Conservation (phyloP, 192 early-diverging fungal species). For the Allomyces arbusculus region DNA sequence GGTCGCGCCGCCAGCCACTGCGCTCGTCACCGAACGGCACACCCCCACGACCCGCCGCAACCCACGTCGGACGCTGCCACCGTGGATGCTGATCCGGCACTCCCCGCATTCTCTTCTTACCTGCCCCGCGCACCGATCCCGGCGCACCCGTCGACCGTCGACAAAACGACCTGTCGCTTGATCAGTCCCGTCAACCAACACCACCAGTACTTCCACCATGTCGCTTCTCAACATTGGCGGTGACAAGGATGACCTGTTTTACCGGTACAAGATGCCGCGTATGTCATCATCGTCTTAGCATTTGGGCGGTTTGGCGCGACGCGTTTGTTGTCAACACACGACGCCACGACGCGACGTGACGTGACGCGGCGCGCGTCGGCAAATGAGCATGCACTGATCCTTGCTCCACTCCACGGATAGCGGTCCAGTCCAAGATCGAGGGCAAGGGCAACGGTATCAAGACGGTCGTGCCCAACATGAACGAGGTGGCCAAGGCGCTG, state of each 20-base stretch:
- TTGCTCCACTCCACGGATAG: slow-evolving; percentile 8
- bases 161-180: no score
- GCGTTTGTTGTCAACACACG: neutral
- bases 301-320: neutral
- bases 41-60: no score
- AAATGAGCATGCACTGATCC: neutral
- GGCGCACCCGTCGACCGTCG: no score
- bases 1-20: no score
- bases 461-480: slow-evolving; percentile 93
- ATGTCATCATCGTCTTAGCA: neutral
- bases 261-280: slow-evolving; percentile 96
- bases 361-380: neutral
- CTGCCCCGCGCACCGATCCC: no score
- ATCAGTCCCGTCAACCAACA: no score
- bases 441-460: slow-evolving; percentile 99
- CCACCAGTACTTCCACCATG: slow-evolving; percentile 20
- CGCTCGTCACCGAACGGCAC: no score
- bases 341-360: no score
- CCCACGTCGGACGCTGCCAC: no score
- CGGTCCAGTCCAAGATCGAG: slow-evolving; percentile 48
- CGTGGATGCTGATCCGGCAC: no score
- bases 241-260: slow-evolving; percentile 80
- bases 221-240: slow-evolving; percentile 69
- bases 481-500: slow-evolving; percentile 74
- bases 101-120: no score